Percentiles rank a stretch among this genome's conserved stretches.
Evolutionary conservation across 345 rosid genomes (phyloP).

Genomic region (Populus tremula): DNA sequence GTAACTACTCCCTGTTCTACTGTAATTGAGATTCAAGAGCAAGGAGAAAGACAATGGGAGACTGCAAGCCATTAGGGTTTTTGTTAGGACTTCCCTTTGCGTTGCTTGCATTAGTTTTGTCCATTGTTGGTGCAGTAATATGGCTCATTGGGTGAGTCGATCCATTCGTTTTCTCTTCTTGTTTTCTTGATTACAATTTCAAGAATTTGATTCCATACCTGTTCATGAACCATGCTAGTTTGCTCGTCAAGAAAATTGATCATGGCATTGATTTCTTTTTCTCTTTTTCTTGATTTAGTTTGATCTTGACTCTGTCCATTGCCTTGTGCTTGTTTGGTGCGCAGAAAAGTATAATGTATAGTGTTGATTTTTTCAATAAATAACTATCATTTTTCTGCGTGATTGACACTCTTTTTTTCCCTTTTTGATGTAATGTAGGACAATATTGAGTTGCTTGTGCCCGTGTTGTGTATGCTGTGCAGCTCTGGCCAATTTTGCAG

Average conservation of each 20-base stretch:
- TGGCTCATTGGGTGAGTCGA: slow-evolving; percentile 33
- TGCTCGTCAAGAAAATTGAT: neutral
- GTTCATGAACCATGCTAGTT: too few species aligned
- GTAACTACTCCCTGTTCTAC: neutral
- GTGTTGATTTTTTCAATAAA: too few species aligned
- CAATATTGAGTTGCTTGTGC: slow-evolving; percentile 70
- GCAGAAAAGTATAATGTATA: neutral
- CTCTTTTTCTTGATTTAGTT: too few species aligned
- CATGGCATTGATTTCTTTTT: too few species aligned
- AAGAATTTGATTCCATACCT: neutral
- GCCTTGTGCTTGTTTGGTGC: too few species aligned
- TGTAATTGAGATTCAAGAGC: neutral
- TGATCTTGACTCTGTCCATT: too few species aligned
- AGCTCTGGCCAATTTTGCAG: slow-evolving; percentile 62
- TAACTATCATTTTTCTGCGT: neutral
- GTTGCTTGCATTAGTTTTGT: slow-evolving; percentile 20
- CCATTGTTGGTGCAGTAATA: slow-evolving; percentile 25
- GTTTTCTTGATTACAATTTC: neutral
- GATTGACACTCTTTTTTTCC: neutral
- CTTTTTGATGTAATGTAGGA: slow-evolving; percentile 34
- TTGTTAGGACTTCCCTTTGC: slow-evolving; percentile 37
- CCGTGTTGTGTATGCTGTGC: slow-evolving; percentile 79
- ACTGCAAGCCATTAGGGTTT: slow-evolving; percentile 39
- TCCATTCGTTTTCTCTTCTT: neutral
- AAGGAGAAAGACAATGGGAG: slow-evolving; percentile 1